phyloP scores from a whole-genome alignment of 2,329 filamentous ascomycete species.

The Huntiella abstrusa region DNA sequence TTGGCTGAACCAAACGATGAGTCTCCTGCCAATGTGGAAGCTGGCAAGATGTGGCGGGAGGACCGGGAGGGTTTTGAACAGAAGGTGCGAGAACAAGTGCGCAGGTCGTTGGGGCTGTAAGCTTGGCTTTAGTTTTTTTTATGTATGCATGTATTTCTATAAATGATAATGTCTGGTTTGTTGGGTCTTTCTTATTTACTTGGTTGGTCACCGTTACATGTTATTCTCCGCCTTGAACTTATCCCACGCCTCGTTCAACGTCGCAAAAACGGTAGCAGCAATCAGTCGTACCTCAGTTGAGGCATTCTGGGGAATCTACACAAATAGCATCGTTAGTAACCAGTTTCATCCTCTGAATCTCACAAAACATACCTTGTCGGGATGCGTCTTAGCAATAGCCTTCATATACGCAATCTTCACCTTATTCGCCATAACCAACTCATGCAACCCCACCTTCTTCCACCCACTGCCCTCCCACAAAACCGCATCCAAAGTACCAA shows the following conservation, averaged over 20 bases:
- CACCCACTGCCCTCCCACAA: slow-evolving; percentile 85
- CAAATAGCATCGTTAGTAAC: slow-evolving; percentile 7
- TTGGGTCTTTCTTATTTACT: not conserved
- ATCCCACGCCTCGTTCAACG: slow-evolving; percentile 55
- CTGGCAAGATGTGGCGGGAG: slow-evolving; percentile 91
- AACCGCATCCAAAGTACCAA: slow-evolving; percentile 73
- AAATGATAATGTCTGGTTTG: too few relatives aligned
- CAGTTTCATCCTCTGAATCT: too few relatives aligned
- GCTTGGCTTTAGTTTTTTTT: not conserved
- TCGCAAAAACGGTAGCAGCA: slow-evolving; percentile 45
- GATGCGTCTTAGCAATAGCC: slow-evolving; percentile 95
- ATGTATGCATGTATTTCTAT: not conserved
- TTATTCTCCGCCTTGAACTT: slow-evolving; percentile 54
- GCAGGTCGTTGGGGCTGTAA: slow-evolving; percentile 57
- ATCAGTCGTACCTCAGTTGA: slow-evolving; percentile 47
- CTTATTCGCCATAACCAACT: slow-evolving; percentile 79
- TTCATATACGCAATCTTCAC: slow-evolving; percentile 99
- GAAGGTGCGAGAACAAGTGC: slow-evolving; percentile 66
- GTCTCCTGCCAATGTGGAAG: slow-evolving; percentile 88
- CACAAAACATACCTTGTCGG: slow-evolving; percentile 64
- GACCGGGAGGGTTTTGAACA: slow-evolving; percentile 66
- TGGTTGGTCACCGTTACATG: slow-evolving; percentile 23
- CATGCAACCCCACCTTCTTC: slow-evolving; percentile 92
- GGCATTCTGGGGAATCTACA: slow-evolving; percentile 43
- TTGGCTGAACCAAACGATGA: slow-evolving; percentile 93